Evolutionary conservation across 371 early-diverging fungal genomes (phyloP).

Genomic region (Mycotypha africana): DNA sequence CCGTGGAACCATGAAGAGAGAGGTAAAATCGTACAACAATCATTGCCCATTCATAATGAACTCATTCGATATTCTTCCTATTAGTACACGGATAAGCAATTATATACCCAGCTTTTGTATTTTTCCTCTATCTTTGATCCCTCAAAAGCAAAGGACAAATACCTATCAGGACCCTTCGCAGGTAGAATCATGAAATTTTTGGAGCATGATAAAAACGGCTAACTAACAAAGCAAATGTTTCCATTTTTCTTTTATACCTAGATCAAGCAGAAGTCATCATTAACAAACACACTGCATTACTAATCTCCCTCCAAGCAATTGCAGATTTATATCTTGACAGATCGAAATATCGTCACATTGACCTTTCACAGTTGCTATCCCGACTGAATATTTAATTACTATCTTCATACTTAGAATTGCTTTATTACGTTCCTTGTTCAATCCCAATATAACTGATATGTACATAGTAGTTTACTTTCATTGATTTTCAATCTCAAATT

Average conservation of each 20-base stretch:
- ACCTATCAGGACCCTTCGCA: not conserved
- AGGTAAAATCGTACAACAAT: slow-evolving; percentile 53
- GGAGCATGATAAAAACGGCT: too few relatives aligned
- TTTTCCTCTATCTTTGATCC: slow-evolving; percentile 37
- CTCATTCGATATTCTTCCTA: too few relatives aligned
- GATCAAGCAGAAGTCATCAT: slow-evolving; percentile 21
- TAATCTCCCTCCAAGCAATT: slow-evolving; percentile 26
- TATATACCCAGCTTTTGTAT: slow-evolving; percentile 47
- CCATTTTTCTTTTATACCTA: slow-evolving; percentile 3
- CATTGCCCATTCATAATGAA: too few relatives aligned
- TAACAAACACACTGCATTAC: slow-evolving; percentile 16
- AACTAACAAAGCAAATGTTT: too few relatives aligned
- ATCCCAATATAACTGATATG: too few relatives aligned
- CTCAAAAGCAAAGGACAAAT: slow-evolving; percentile 24
- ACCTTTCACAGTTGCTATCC: slow-evolving; percentile 48
- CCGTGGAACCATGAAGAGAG: slow-evolving; percentile 58
- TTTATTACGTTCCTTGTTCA: too few relatives aligned
- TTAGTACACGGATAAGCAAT: slow-evolving; percentile 39
- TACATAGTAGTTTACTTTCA: too few relatives aligned
- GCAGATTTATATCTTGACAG: slow-evolving; percentile 56
- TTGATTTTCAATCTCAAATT: too few relatives aligned
- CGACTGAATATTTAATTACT: too few relatives aligned
- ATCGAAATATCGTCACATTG: slow-evolving; percentile 59
- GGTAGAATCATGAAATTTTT: too few relatives aligned
- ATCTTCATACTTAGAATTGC: too few relatives aligned